Evolutionary conservation across 352 stramenopile species (phyloP), one percentile per base, ranked within the genome.

Genomic region (Phytophthora multivora): DNA sequence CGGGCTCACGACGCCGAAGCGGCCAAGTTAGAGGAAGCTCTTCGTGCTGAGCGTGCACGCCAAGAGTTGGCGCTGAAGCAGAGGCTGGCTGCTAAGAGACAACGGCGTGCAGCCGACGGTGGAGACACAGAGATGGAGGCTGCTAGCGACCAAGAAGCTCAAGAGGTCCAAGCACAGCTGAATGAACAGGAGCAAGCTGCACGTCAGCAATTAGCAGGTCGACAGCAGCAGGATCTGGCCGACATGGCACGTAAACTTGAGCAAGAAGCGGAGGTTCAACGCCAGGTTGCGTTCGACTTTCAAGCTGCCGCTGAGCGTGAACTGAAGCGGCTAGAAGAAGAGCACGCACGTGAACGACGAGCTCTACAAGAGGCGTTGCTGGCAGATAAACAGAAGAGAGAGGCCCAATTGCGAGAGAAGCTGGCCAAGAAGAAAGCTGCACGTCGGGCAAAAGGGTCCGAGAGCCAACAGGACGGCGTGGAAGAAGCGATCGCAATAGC

Each of bases 31-130:
- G 48, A 75, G 35, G 48, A 79, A 42, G 36, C 59, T 23, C 57
- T 83, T 21, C 48, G 62, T 16, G 65, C 75, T 3, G 66, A 77
- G 43, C 71, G 71, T 26, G 49, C 63, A 11, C 66, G 64, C 3
- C 73, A 83, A 38, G 79, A 87, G 56, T 51, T 77, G 15, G 63
- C 59, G 53, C 40, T 87, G 7, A 73, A 78, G 43, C 64, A 78
- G 39, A 69, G 73, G 8, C 51, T 87, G 11, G 45, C 52, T 6
- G 69, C 75, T 25, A 84, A 76, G 16, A 49, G 64, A 5, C 55
- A 67, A 25, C 50, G 63, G 8, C 56, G 52, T n/a, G 51, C 35
- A 21, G 30, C 21, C 13, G 33, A 38, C 13, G 39, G 28, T 18
- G 19, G n/a, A 48, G 45, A 2, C 15, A 30, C 25, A 18, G 26